These are phyloP conservation scores for Arthrocladium fulminans DNA, from an alignment of 2,329 filamentous ascomycete species.

Conservation along the genomic window DNA sequence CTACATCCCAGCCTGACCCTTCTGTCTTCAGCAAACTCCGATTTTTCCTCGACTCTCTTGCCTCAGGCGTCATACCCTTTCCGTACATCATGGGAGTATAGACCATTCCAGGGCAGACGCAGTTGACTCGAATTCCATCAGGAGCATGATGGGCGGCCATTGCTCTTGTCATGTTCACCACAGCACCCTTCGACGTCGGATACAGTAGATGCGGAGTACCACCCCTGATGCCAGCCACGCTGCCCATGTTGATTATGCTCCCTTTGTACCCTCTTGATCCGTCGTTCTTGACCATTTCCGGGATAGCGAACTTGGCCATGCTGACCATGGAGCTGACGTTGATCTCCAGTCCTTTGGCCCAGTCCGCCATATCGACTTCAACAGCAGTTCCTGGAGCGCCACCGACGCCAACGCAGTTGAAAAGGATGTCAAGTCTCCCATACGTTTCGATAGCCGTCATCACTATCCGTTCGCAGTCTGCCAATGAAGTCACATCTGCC, in stretches of 20 bases:
- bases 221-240: slow-evolving; percentile 49
- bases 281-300: slow-evolving; percentile 49
- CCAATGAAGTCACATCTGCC: slow-evolving; percentile 48
- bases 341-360: slow-evolving; percentile 49
- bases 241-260: slow-evolving; percentile 54
- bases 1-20: slow-evolving; percentile 48
- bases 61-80: slow-evolving; percentile 42
- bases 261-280: slow-evolving; percentile 36
- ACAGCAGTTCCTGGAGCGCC: slow-evolving; percentile 52
- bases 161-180: slow-evolving; percentile 49
- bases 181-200: slow-evolving; percentile 46
- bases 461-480: slow-evolving; percentile 41
- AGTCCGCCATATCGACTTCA: slow-evolving; percentile 51
- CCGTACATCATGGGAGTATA: slow-evolving; percentile 50
- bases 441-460: slow-evolving; percentile 40
- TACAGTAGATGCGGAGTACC: slow-evolving; percentile 47
- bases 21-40: slow-evolving; percentile 46
- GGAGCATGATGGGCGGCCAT: slow-evolving; percentile 48
- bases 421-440: slow-evolving; percentile 52
- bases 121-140: slow-evolving; percentile 46
- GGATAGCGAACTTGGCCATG: slow-evolving; percentile 55
- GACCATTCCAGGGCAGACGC: slow-evolving; percentile 48
- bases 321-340: slow-evolving; percentile 59
- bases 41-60: slow-evolving; percentile 40
- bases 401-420: slow-evolving; percentile 57